Evolutionary conservation across 2,329 filamentous ascomycete species (phyloP), one percentile per base, ranked within the genome.

Genomic region (Trichoderma guizhouense): DNA sequence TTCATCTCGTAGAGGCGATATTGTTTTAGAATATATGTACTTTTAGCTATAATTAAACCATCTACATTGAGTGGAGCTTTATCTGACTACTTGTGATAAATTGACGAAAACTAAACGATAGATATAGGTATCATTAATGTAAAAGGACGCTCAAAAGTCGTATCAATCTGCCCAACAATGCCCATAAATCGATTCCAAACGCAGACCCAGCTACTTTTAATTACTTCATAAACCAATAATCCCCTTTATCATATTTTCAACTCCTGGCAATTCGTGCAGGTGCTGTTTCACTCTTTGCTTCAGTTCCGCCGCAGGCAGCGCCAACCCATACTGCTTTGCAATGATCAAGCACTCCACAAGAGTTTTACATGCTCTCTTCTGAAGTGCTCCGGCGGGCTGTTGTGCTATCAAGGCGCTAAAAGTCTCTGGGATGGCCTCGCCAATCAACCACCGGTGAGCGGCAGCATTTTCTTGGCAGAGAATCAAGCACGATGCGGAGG

Each of bases 401-500:
- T 66, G 63, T 57, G 63, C n/a, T n/a, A 66, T 66, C 30, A 66
- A 57, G 5, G 63, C 63, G 39, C 47, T 66, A 26, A 66, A 66
- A 2, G 28, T 5, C 30, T 66, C 63, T 28, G 63, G 63, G 21
- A 66, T 66, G 18, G 63, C 63, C 30, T 66, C 63, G 47, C 63
- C 63, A 28, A 66, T 66, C 21, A 66, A 9, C 63, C 63, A 66
- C 28, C 32, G 47, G 47, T 66, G 39, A 15, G 47, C 47, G 1
- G 21, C 30, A 8, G 63, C 63, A 66, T 66, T 57, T 1, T 57
- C 47, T 0, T 57, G 63, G 6, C 63, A 66, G 8, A 66, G 47
- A 39, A 66, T 57, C 63, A 66, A 57, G 63, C 47, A 66, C 11
- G 63, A 55, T 3, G 63, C 47, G 5, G 63, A 55, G 5, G 51